phyloP scores from a whole-genome alignment of 495 filamentous ascomycete genomes.

The Xylaria curta region DNA sequence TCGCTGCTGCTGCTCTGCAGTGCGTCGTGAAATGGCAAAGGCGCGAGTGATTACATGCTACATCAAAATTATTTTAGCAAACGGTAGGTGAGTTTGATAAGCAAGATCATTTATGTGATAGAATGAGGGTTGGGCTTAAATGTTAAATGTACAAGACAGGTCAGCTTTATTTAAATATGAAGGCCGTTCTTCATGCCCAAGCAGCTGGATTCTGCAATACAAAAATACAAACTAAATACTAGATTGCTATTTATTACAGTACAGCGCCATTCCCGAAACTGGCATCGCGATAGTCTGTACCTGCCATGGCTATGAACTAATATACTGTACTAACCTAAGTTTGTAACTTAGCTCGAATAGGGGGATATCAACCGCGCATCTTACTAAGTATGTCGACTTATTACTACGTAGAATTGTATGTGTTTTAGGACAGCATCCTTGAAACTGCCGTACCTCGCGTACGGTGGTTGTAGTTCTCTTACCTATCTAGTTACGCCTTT shows the following conservation, averaged over 20 bases:
- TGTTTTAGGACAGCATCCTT: background rate
- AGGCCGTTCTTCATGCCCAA: background rate
- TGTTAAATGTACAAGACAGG: background rate
- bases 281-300: background rate
- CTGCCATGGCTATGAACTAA: background rate
- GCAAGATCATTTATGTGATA: background rate
- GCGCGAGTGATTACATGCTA: background rate
- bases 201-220: background rate
- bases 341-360: background rate
- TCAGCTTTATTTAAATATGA: background rate
- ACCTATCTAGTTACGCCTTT: background rate
- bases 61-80: background rate
- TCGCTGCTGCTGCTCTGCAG: background rate
- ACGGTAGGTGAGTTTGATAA: background rate
- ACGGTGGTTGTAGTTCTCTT: background rate
- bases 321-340: too few relatives aligned
- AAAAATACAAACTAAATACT: background rate
- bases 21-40: too few relatives aligned
- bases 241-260: background rate
- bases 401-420: background rate
- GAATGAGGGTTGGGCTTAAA: background rate
- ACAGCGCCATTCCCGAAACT: background rate
- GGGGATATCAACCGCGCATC: background rate
- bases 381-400: background rate
- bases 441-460: background rate